These are phyloP conservation scores for Diophrys appendiculata DNA, from an alignment of 73 alveolate genomes.

Conservation along the genomic window DNA sequence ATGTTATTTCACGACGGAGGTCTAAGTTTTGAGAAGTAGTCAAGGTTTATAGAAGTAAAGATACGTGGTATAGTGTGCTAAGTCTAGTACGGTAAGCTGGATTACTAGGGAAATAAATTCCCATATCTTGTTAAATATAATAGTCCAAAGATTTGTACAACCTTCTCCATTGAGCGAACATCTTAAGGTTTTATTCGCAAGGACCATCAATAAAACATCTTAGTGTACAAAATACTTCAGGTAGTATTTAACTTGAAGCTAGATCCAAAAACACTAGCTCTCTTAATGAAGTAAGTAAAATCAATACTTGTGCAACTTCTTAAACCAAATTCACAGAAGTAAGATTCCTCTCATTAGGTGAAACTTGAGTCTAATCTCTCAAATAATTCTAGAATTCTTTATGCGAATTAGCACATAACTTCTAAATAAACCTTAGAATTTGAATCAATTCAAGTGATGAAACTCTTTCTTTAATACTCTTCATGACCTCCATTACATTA, in stretches of 20 bases:
- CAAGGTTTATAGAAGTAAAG: slow-evolving; percentile 7
- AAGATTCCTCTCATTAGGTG: background rate
- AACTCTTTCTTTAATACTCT: background rate
- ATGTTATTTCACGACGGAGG: background rate
- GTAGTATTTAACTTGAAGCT: background rate
- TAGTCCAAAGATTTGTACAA: slow-evolving; percentile 32
- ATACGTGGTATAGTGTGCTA: background rate
- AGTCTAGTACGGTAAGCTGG: slow-evolving; percentile 18
- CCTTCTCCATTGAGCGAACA: slow-evolving; percentile 45
- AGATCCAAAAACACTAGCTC: background rate
- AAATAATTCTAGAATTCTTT: background rate
- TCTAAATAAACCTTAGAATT: background rate
- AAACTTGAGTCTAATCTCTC: background rate
- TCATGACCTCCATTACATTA: background rate
- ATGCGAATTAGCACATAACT: background rate
- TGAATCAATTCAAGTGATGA: slow-evolving; percentile 1
- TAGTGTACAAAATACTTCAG: slow-evolving; percentile 29
- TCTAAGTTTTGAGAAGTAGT: background rate
- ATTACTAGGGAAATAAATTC: slow-evolving; percentile 26
- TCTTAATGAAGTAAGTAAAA: slow-evolving; percentile 3
- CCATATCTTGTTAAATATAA: slow-evolving; percentile 27
- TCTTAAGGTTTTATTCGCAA: slow-evolving; percentile 19
- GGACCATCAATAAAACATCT: slow-evolving; percentile 53
- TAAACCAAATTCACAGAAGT: slow-evolving; percentile 15
- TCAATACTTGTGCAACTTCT: slow-evolving; percentile 27